Base-by-base conservation (phyloP, 108 stramenopile genomes). In the Asterionellopsis glacialis region DNA sequence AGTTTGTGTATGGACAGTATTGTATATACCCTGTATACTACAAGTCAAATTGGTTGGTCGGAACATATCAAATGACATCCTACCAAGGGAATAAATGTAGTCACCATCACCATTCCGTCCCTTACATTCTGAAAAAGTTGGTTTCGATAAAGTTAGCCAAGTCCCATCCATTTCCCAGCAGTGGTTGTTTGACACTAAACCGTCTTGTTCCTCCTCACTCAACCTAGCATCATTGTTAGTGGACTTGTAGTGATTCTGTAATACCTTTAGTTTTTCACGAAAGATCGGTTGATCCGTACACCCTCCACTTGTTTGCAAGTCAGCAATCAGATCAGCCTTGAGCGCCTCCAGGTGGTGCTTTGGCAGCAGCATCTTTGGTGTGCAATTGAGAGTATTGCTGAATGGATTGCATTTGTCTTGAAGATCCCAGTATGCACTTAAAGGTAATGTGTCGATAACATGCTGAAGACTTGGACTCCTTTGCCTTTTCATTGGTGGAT, bases 31-130 rank as follows among this genome's bases (percentile, higher is more conserved):
- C 58, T 82, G 81, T 21, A 90, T 75, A 1, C 79, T 81, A 55
- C 85, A 86, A 33, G 75, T 21, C 63, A 85, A 61, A 47, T 70
- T 58, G 0, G 64, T 58, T 11, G 88, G 88, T 27, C 73, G 70
- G 41, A 81, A 84, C 79, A 87, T 87, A 14, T 79, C 83, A 61
- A 87, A 90, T 16, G 73, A 43, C 68, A 90, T 82, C n/a, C 83
- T 65, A 38, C 80, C 82, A 24, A 90, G 55, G 14, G 83, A 74
- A 64, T 80, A 90, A 28, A 80, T 49, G n/a, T 52, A 49, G 10
- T 86, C 81, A 21, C 83, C 85, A n/a, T 82, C 48, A 14, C 57
- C 56, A 54, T 84, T 86, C 11, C 25, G 56, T 13, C 85, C 88
- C 23, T 79, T 61, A 63, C 77, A 76, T 45, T 70, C 75, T 18